Base-by-base conservation (phyloP, 140 eudicot species). In the Senecio squalidus region DNA sequence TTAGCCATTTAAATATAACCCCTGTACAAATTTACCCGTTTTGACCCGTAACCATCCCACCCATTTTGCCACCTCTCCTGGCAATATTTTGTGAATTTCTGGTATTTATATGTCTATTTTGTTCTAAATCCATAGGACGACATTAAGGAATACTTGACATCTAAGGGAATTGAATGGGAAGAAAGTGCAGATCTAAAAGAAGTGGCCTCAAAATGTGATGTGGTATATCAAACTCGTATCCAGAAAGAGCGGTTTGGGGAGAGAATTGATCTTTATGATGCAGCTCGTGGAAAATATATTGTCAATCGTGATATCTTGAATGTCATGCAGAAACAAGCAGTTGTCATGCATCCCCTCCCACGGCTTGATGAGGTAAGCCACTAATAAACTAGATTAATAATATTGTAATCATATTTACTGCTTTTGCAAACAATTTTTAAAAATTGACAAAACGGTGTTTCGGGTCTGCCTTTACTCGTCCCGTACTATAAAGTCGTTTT, bases 281-380 rank as follows among this genome's bases (percentile, higher is more conserved):
- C 73, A 71, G 96, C 96, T 23, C 83, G 96, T 62, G 99, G 99
- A 33, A 92, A 88, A 62, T 92, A 92, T 73, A 92, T 92, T 62
- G 83, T 92, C 18, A 76, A 92, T 56, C 57, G 39, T 36, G 64
- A 63, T 64, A 79, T 88, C 21, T 69, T 88, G 78, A 54, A 69
- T 70, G 95, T 70, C 52, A 87, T 92, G 96, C 96, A 88, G 69
- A 84, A 84, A 55, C 99, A 92, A 46, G 95, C 99, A 6, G 87
- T 92, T 33, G 82, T 92, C 75, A 92, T 92, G 99, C 99, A 92
- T 69, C 96, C 99, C 68, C 83, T 92, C 22, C 99, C 99, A 26
- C 76, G 99, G 74, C 99, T 92, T 25, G 99, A 92, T 62, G 99
- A 88, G 98, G 96, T 91, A 36, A 60, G 38, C 34, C n/a, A 24